Evolutionary conservation across 176 grass and related monocot genomes (phyloP).

Genomic region (barley (Hordeum vulgare)): DNA sequence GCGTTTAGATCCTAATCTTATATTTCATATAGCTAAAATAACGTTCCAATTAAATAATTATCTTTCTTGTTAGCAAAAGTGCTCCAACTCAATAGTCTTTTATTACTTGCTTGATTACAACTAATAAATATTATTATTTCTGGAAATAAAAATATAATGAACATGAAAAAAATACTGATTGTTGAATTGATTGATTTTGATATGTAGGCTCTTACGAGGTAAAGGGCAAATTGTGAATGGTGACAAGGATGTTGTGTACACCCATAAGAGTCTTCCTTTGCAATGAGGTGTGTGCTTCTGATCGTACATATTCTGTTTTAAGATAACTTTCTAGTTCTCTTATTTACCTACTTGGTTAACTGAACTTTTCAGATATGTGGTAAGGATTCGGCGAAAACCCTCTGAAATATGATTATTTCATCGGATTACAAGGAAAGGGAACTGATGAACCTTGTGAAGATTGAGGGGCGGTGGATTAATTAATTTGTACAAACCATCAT

Average conservation of each 20-base stretch:
- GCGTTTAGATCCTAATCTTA: too few relatives aligned
- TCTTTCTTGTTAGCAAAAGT: not conserved
- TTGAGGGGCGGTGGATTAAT: slow-evolving; percentile 3
- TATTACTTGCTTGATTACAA: not conserved
- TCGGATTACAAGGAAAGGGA: not conserved
- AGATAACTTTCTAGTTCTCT: not conserved
- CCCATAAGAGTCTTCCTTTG: slow-evolving; percentile 70
- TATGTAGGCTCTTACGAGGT: slow-evolving; percentile 78
- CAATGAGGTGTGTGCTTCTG: slow-evolving; percentile 28
- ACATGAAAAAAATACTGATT: not conserved
- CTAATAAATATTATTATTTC: not conserved
- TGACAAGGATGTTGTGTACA: slow-evolving; percentile 68
- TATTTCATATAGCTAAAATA: not conserved
- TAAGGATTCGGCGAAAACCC: not conserved
- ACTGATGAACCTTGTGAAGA: slow-evolving; percentile 5
- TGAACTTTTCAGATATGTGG: not conserved
- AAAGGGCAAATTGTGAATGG: slow-evolving; percentile 76
- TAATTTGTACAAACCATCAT: slow-evolving; percentile 10
- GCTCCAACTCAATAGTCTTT: not conserved
- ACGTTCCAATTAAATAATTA: not conserved
- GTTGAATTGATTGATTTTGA: slow-evolving; percentile 11
- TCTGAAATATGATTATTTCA: not conserved
- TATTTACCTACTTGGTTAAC: not conserved
- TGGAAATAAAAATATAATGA: not conserved
- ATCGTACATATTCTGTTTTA: not conserved